Percentiles rank a stretch among this genome's conserved stretches.
Conservation (phyloP, 441 rosid species). For the Euphorbia celastroides region DNA sequence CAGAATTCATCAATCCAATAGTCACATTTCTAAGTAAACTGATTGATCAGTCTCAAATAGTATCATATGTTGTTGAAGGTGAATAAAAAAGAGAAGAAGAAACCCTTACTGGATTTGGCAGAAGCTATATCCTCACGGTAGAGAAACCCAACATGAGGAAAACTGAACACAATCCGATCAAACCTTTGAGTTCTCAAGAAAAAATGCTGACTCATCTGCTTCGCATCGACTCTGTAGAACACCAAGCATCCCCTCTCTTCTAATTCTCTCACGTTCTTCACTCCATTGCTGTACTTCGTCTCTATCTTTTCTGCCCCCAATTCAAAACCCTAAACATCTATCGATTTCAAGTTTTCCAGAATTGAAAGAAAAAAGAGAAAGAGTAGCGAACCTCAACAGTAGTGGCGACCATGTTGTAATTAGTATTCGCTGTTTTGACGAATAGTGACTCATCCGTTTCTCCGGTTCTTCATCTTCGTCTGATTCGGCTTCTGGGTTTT, state of each 20-base stretch:
- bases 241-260: slow-evolving; percentile 30
- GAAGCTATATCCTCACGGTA: slow-evolving; percentile 26
- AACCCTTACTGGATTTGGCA: slow-evolving; percentile 31
- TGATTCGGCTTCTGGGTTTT: too few species aligned
- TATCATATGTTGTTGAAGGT: not conserved
- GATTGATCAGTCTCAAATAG: too few species aligned
- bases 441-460: slow-evolving; percentile 28
- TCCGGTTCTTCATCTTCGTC: slow-evolving; percentile 17
- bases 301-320: slow-evolving; percentile 17
- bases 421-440: slow-evolving; percentile 28
- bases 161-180: slow-evolving; percentile 33
- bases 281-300: slow-evolving; percentile 25
- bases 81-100: not conserved
- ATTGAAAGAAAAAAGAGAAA: not conserved
- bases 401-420: slow-evolving; percentile 34
- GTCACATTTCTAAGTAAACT: too few species aligned
- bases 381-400: slow-evolving; percentile 21
- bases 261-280: slow-evolving; percentile 24
- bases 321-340: not conserved
- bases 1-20: too few species aligned
- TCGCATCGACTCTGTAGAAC: slow-evolving; percentile 31
- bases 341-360: not conserved
- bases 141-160: slow-evolving; percentile 37
- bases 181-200: slow-evolving; percentile 29
- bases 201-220: slow-evolving; percentile 28